Percentiles rank a stretch among this genome's conserved stretches.
These are phyloP conservation scores for Cubamyces sp. DNA, from an alignment of 768 basidiomycete genomes.

Conservation along the genomic window DNA sequence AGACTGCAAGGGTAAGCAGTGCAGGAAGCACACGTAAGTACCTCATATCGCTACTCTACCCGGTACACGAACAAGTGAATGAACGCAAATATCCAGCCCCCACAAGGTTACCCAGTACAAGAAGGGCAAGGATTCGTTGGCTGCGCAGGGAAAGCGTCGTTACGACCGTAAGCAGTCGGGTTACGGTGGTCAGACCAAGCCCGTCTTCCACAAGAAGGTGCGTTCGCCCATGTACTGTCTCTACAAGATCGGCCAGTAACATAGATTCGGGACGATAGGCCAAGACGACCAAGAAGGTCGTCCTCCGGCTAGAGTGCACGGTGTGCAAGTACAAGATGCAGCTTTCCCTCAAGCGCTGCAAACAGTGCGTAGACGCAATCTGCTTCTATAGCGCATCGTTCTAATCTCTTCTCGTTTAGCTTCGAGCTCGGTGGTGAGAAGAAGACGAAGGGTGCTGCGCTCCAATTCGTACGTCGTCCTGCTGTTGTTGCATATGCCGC, in stretches of 20 bases:
- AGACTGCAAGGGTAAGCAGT: slow-evolving; percentile 97
- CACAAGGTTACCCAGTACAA: slow-evolving; percentile 99
- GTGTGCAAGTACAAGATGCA: slow-evolving; percentile 99
- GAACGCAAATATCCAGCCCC: slow-evolving; percentile 55
- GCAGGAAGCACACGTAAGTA: slow-evolving; percentile 94
- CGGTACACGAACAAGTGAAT: slow-evolving; percentile 5
- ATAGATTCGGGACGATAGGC: slow-evolving; percentile 51
- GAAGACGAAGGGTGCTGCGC: slow-evolving; percentile 98
- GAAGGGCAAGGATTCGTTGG: slow-evolving; percentile 98
- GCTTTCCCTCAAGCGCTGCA: slow-evolving; percentile 96
- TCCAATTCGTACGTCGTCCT: slow-evolving; percentile 77
- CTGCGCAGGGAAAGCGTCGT: slow-evolving; percentile 99
- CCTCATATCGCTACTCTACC: not conserved
- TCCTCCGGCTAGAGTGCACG: slow-evolving; percentile 96
- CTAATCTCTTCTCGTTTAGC: slow-evolving; percentile 45
- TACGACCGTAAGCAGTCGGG: slow-evolving; percentile 99
- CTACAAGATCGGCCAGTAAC: not conserved
- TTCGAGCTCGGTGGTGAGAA: slow-evolving; percentile 99
- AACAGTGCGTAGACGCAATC: slow-evolving; percentile 71
- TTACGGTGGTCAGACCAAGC: slow-evolving; percentile 99
- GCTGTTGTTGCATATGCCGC: not conserved
- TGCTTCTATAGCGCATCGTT: not conserved
- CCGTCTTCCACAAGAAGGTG: slow-evolving; percentile 99
- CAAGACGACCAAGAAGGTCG: slow-evolving; percentile 99
- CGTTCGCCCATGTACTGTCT: not conserved